phyloP scores from a whole-genome alignment of 2,329 filamentous ascomycete species.

The Colletotrichum chrysophilum region DNA sequence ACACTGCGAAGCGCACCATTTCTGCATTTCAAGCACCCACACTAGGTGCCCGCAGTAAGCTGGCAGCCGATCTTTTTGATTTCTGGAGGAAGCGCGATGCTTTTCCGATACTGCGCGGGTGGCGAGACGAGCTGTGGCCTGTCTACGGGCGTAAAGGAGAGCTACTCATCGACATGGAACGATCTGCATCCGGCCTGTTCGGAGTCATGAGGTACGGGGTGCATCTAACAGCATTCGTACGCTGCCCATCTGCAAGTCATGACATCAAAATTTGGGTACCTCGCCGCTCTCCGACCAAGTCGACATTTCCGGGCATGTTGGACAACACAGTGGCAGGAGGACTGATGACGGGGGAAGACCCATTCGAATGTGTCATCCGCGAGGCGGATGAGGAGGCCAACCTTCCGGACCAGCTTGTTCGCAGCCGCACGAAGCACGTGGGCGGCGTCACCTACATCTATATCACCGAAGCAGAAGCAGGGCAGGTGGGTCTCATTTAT shows the following conservation, averaged over 20 bases:
- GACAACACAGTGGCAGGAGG: constrained; percentile 93
- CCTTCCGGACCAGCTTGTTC: constrained; percentile 73
- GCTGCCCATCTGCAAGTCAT: constrained; percentile 39
- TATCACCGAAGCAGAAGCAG: constrained; percentile 78
- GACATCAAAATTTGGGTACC: constrained; percentile 87
- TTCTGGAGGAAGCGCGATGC: constrained; percentile 73
- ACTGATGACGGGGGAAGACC: constrained; percentile 79
- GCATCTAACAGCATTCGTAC: constrained; percentile 79
- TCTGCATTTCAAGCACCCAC: constrained; percentile 64
- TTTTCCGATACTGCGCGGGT: constrained; percentile 78
- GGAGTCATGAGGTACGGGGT: constrained; percentile 81
- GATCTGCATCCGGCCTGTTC: constrained; percentile 75
- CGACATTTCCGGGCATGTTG: constrained; percentile 89
- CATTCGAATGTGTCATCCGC: constrained; percentile 81
- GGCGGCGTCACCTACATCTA: constrained; percentile 87
- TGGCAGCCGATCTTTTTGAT: constrained; percentile 60
- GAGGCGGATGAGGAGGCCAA: constrained; percentile 92
- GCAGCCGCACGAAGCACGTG: constrained; percentile 58
- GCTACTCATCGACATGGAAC: constrained; percentile 76
- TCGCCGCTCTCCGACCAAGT: constrained; percentile 75
- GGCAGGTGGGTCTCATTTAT: constrained; percentile 82
- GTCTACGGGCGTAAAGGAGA: constrained; percentile 71
- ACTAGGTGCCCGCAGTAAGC: constrained; percentile 66
- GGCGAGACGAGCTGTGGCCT: constrained; percentile 82
- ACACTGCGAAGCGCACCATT: constrained; percentile 65